A percentile compares a stretch with the other conserved stretches of the same genome.
Evolutionary conservation across 225 moss, liverwort and hornwort genomes (phyloP).

Genomic region (Asterella californica): DNA sequence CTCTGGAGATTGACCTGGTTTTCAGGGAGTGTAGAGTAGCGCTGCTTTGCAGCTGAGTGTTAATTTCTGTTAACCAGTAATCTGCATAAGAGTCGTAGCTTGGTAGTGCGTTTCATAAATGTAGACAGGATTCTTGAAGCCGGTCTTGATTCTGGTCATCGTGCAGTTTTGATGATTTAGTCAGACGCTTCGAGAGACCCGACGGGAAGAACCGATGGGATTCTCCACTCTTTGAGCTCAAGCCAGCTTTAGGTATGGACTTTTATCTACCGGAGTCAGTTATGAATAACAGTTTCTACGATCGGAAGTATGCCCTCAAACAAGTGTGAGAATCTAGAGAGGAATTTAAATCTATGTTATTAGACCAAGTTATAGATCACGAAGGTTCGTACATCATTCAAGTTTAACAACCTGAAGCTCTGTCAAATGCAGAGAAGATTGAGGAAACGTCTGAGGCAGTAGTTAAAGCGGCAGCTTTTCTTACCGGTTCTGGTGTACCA

Average conservation of each 20-base stretch:
- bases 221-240: slow-evolving; percentile 86
- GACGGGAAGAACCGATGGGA: slow-evolving; percentile 98
- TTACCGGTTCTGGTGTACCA: slow-evolving; percentile 45
- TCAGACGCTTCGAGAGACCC: slow-evolving; percentile 90
- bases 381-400: not conserved
- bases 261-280: not conserved
- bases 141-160: not conserved
- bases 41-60: not conserved
- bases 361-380: not conserved
- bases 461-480: slow-evolving; percentile 60
- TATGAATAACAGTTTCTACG: not conserved
- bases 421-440: slow-evolving; percentile 55
- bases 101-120: not conserved
- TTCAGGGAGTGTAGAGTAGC: not conserved
- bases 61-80: too few relatives aligned
- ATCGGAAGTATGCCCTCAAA: not conserved
- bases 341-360: not conserved
- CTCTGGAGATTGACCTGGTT: not conserved
- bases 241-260: slow-evolving; percentile 60
- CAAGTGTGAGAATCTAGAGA: not conserved
- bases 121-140: not conserved
- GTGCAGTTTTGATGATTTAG: slow-evolving; percentile 85
- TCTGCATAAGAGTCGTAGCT: not conserved
- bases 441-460: slow-evolving; percentile 64
- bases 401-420: not conserved